Evolutionary conservation across 352 stramenopile genomes (phyloP).

Genomic region (Globisporangium barbulae): DNA sequence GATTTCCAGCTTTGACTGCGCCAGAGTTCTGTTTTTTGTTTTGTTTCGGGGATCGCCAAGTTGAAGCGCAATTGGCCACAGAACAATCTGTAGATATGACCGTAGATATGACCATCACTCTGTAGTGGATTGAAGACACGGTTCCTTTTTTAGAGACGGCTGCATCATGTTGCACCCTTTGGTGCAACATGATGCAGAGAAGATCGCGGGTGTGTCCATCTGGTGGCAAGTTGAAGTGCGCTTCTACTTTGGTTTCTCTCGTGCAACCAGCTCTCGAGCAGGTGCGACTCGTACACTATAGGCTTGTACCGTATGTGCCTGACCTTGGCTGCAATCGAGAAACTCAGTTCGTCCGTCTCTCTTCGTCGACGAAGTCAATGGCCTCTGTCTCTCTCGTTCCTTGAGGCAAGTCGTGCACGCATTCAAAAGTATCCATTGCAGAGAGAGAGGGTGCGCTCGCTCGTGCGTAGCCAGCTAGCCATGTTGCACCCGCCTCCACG

Average conservation of each 20-base stretch:
- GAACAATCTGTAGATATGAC: background rate
- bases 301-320: background rate
- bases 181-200: background rate
- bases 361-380: background rate
- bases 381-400: background rate
- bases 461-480: background rate
- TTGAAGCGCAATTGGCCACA: background rate
- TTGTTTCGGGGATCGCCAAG: slow-evolving; percentile 9
- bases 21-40: slow-evolving; percentile 4
- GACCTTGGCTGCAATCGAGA: background rate
- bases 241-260: slow-evolving; percentile 6
- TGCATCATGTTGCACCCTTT: background rate
- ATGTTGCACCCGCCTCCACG: background rate
- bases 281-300: background rate
- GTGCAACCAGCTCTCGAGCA: background rate
- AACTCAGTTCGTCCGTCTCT: slow-evolving; percentile 1
- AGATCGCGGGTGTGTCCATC: background rate
- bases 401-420: slow-evolving; percentile 5
- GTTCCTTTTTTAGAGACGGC: background rate
- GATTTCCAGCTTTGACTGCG: background rate
- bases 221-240: background rate
- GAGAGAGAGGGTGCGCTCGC: background rate
- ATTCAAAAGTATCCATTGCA: slow-evolving; percentile 12
- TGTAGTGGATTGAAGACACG: slow-evolving; percentile 9
- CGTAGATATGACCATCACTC: slow-evolving; percentile 11